Percentiles rank a stretch among this genome's conserved stretches.
phyloP scores from a whole-genome alignment of 2,329 filamentous ascomycete genomes.

The Blastomyces percursus region DNA sequence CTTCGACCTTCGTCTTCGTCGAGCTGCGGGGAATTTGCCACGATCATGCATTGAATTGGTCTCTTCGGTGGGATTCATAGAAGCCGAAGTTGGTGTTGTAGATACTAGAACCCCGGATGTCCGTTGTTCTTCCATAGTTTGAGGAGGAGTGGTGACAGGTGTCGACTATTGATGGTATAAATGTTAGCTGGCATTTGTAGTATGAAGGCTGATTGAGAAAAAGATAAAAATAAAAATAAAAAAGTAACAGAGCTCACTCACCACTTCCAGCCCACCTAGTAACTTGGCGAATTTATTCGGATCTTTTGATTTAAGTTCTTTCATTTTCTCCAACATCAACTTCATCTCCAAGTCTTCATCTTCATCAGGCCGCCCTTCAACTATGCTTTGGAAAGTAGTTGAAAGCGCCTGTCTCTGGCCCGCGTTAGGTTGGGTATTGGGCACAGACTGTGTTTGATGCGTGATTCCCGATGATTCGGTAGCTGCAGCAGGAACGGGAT shows the following conservation, averaged over 20 bases:
- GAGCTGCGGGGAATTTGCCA: constrained; percentile 13
- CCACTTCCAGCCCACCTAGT: constrained; percentile 42
- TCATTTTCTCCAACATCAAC: constrained; percentile 47
- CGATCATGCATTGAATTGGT: constrained; percentile 4
- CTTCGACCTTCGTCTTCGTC: constrained; percentile 8
- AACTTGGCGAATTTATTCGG: constrained; percentile 45
- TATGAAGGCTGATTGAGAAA: background rate
- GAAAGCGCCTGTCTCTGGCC: background rate
- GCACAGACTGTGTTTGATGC: background rate
- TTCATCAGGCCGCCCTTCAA: background rate
- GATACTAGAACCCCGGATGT: background rate
- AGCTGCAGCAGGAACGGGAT: background rate
- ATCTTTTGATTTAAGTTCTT: constrained; percentile 45
- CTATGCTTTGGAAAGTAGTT: background rate
- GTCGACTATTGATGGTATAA: background rate
- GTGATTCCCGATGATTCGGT: background rate
- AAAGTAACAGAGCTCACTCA: background rate
- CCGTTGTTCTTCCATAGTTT: background rate
- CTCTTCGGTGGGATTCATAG: background rate
- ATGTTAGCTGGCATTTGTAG: background rate
- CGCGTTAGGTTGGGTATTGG: background rate
- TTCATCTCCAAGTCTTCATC: constrained; percentile 40
- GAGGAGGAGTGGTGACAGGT: background rate
- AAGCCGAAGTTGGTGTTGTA: background rate
- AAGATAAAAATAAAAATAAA: background rate